phyloP scores from a whole-genome alignment of 1,284 basidiomycete species.

The Ceraceosorus guamensis region DNA sequence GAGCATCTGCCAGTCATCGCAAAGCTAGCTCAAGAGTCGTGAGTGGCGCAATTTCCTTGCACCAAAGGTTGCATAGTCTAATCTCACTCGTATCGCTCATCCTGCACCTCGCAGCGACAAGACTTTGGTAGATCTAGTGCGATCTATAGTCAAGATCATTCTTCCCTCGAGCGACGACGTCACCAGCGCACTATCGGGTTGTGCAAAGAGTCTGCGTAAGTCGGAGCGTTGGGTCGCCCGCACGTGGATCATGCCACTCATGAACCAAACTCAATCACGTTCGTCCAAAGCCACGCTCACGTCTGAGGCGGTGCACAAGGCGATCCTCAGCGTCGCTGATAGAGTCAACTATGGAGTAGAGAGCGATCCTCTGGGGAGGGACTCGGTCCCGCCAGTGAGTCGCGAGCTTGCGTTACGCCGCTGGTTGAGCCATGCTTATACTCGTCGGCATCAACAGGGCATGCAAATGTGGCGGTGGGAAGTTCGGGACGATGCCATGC shows the following conservation, averaged over 20 bases:
- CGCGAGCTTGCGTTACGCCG: background rate
- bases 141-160: constrained; percentile 21
- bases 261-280: background rate
- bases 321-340: constrained; percentile 28
- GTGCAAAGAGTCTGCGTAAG: background rate
- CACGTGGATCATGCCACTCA: background rate
- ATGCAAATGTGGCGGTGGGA: constrained; percentile 84
- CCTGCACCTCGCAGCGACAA: constrained; percentile 21
- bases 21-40: constrained; percentile 60
- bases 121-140: constrained; percentile 25
- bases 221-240: background rate
- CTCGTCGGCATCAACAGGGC: constrained; percentile 16
- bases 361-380: no score
- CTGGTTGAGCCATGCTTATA: constrained; percentile 6
- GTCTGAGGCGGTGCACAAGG: constrained; percentile 19
- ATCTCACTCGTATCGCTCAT: constrained; percentile 55
- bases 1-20: constrained; percentile 67
- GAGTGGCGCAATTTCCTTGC: background rate
- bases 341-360: constrained; percentile 39
- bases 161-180: constrained; percentile 26
- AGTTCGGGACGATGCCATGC: constrained; percentile 60
- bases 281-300: constrained; percentile 15
- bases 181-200: background rate
- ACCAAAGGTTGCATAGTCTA: background rate
- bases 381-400: background rate